Evolutionary conservation across 768 basidiomycete genomes (phyloP).

Genomic region (Xerocomellus intermedius): DNA sequence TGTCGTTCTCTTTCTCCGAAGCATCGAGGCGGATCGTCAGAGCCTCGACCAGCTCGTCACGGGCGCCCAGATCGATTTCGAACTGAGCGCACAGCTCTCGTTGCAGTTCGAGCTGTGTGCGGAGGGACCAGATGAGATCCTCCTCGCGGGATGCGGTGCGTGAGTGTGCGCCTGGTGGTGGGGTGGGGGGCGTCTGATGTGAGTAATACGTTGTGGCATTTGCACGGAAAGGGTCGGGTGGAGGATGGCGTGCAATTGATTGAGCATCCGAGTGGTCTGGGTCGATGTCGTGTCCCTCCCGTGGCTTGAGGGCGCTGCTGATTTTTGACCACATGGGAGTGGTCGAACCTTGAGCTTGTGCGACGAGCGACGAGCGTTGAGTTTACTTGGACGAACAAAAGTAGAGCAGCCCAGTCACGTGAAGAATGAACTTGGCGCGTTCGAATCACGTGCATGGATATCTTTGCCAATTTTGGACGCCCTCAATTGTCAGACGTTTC

Average conservation of each 20-base stretch:
- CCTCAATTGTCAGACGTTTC: too few species aligned
- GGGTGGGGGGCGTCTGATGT: constrained; percentile 67
- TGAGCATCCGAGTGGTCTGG: constrained; percentile 15
- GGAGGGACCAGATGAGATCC: constrained; percentile 66
- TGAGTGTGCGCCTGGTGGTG: constrained; percentile 50
- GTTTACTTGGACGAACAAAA: neutral
- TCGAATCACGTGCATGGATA: constrained; percentile 21
- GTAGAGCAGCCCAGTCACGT: constrained; percentile 22
- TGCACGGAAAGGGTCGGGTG: constrained; percentile 72
- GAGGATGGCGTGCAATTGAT: constrained; percentile 36
- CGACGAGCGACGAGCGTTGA: too few species aligned
- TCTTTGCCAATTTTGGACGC: neutral
- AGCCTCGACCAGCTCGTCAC: constrained; percentile 68
- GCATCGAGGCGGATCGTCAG: constrained; percentile 53
- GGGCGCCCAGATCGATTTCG: constrained; percentile 69
- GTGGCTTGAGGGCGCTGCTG: constrained; percentile 52
- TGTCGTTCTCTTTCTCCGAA: constrained; percentile 61
- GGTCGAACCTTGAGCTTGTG: constrained; percentile 1
- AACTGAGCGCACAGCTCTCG: constrained; percentile 74
- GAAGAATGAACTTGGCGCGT: constrained; percentile 29
- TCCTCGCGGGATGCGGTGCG: constrained; percentile 71
- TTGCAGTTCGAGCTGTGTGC: constrained; percentile 73
- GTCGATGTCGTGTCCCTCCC: constrained; percentile 26
- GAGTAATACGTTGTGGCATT: constrained; percentile 77
- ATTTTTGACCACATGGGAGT: constrained; percentile 61